These are phyloP conservation scores for Herpetomonas muscarum DNA, from an alignment of 208 protist species.

Conservation along the genomic window DNA sequence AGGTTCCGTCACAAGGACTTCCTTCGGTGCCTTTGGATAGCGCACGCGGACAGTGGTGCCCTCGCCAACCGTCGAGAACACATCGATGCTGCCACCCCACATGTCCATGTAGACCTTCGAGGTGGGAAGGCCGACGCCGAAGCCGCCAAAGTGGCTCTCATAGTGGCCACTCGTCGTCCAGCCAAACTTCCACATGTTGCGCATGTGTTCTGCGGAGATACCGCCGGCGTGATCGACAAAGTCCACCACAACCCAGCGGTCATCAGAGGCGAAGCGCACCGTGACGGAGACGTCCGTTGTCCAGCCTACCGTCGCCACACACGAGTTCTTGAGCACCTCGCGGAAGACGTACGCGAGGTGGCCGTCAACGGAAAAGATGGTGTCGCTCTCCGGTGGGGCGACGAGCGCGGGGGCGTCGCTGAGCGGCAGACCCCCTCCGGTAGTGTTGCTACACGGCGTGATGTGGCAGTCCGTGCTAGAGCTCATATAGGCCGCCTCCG, in stretches of 20 bases:
- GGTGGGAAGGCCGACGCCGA: conserved; percentile 75
- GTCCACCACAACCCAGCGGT: conserved; percentile 68
- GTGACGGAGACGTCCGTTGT: conserved; percentile 25
- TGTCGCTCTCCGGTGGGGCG: conserved; percentile 6
- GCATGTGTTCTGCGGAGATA: conserved; percentile 29
- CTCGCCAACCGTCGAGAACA: conserved; percentile 34
- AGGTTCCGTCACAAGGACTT: conserved; percentile 39
- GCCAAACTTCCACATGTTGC: conserved; percentile 83
- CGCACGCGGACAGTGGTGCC: conserved; percentile 79
- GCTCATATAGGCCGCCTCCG: conserved; percentile 27
- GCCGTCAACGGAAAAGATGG: conserved; percentile 59
- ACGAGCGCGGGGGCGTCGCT: background rate
- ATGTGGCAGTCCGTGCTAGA: conserved; percentile 32
- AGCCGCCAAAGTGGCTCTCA: conserved; percentile 63
- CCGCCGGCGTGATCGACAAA: conserved; percentile 65
- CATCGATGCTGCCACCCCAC: conserved; percentile 72
- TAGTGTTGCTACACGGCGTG: background rate
- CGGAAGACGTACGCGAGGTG: conserved; percentile 77
- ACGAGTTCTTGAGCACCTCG: conserved; percentile 88
- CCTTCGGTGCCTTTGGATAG: conserved; percentile 67
- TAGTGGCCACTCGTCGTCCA: conserved; percentile 74
- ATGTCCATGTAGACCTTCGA: conserved; percentile 87
- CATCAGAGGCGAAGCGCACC: conserved; percentile 47
- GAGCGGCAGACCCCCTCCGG: background rate
- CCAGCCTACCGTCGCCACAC: conserved; percentile 36